These are phyloP conservation scores for Xerocomellus amylosporus DNA, from an alignment of 768 basidiomycete genomes.

Conservation along the genomic window DNA sequence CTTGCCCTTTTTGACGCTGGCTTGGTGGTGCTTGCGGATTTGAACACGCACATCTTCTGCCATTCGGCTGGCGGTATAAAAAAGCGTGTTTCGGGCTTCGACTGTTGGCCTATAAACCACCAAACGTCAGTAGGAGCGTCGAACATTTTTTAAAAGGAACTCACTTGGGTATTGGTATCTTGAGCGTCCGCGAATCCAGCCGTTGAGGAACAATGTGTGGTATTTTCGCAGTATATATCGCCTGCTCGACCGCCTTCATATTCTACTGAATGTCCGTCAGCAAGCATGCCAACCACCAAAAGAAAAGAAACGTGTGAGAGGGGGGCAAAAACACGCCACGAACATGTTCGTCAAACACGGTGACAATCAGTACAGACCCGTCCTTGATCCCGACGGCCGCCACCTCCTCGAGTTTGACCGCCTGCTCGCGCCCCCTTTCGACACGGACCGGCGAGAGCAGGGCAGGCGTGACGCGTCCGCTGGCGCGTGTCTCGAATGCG, in stretches of 20 bases:
- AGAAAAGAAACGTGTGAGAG: constrained; percentile 1
- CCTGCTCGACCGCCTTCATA: constrained; percentile 72
- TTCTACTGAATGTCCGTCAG: constrained; percentile 48
- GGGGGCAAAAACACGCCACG: constrained; percentile 24
- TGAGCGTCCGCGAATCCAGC: constrained; percentile 68
- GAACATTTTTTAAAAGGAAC: constrained; percentile 4
- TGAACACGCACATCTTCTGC: constrained; percentile 76
- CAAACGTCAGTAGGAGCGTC: background rate
- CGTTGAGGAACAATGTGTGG: constrained; percentile 71
- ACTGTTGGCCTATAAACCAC: constrained; percentile 61
- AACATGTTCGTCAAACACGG: constrained; percentile 77
- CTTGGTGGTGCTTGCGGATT: constrained; percentile 67
- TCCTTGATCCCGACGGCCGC: constrained; percentile 82
- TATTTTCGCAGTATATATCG: constrained; percentile 71
- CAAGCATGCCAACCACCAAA: background rate
- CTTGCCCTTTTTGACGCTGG: constrained; percentile 65
- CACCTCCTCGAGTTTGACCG: constrained; percentile 59
- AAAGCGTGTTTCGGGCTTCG: constrained; percentile 60
- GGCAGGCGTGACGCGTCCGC: constrained; percentile 72
- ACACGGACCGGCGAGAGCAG: constrained; percentile 70
- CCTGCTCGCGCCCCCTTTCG: constrained; percentile 38
- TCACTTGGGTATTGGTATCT: constrained; percentile 78
- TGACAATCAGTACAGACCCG: constrained; percentile 68
- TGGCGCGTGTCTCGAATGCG: constrained; percentile 65
- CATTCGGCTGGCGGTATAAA: constrained; percentile 53